A percentile compares a stretch with the other conserved stretches of the same genome.
Conservation (phyloP, 1,139 yeast genomes). For the Geotrichum citri-aurantii region DNA sequence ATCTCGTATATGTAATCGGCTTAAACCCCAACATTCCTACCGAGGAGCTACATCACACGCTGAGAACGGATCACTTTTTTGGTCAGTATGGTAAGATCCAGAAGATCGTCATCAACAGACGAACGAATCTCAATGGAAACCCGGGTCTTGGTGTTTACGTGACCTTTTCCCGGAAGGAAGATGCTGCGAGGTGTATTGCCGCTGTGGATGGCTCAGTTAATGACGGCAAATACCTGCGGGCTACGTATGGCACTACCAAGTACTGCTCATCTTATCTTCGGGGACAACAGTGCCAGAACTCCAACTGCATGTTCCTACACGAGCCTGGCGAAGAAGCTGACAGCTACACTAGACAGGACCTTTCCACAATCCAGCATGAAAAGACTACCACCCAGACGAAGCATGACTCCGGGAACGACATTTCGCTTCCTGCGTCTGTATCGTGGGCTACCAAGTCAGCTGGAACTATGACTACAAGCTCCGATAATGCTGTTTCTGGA, state of each 20-base stretch:
- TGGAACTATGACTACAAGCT: slow-evolving; percentile 20
- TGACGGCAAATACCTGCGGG: slow-evolving; percentile 80
- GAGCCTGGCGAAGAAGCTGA: slow-evolving; percentile 99
- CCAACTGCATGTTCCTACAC: slow-evolving; percentile 96
- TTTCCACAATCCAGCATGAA: slow-evolving; percentile 73
- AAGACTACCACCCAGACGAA: neutral
- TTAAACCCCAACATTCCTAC: slow-evolving; percentile 84
- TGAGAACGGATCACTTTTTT: slow-evolving; percentile 88
- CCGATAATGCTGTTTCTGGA: neutral
- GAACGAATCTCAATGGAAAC: slow-evolving; percentile 46
- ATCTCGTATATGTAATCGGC: slow-evolving; percentile 93
- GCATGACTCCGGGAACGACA: slow-evolving; percentile 25
- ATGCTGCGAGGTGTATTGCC: slow-evolving; percentile 13
- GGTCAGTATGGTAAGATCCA: slow-evolving; percentile 96
- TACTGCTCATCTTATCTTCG: slow-evolving; percentile 92
- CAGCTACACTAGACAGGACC: slow-evolving; percentile 86
- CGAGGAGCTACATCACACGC: slow-evolving; percentile 78
- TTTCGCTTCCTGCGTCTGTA: slow-evolving; percentile 35
- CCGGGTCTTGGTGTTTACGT: slow-evolving; percentile 94
- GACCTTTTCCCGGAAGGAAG: slow-evolving; percentile 62
- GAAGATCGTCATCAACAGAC: slow-evolving; percentile 86
- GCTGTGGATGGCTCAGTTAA: slow-evolving; percentile 83
- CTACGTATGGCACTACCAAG: slow-evolving; percentile 98
- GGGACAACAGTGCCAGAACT: slow-evolving; percentile 96
- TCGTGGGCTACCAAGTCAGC: slow-evolving; percentile 38